A percentile compares a stretch with the other conserved stretches of the same genome.
These are phyloP conservation scores for Neurospora sp. DNA, from an alignment of 495 filamentous ascomycete species.

Conservation along the genomic window DNA sequence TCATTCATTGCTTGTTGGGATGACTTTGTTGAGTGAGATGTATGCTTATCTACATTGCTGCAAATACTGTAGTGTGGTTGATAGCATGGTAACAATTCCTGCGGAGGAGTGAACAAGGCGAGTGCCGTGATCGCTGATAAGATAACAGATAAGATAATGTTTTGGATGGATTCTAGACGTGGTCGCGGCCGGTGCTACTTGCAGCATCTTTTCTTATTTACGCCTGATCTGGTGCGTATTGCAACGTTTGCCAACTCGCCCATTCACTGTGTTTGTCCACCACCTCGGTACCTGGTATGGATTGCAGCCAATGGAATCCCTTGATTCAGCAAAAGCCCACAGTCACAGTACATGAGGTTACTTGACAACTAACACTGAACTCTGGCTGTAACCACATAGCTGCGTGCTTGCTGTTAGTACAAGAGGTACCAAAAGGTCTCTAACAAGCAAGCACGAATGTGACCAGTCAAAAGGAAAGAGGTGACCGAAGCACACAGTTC, in stretches of 20 bases:
- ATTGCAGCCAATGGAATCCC: background rate
- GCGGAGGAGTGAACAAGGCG: background rate
- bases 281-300: background rate
- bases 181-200: background rate
- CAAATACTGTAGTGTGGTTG: no score
- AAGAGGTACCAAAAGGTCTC: background rate
- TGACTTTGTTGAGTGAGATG: no score
- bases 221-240: background rate
- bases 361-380: background rate
- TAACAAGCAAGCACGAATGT: background rate
- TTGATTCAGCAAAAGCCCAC: background rate
- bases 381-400: background rate
- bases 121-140: no score
- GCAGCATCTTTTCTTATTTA: background rate
- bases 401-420: background rate
- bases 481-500: background rate
- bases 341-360: accelerated
- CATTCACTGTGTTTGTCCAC: background rate
- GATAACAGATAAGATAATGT: no score
- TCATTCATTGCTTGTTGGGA: no score
- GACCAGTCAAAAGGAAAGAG: background rate
- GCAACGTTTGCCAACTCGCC: background rate
- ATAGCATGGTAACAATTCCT: background rate
- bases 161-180: no score
- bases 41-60: no score